Base-by-base conservation (phyloP, 2,329 filamentous ascomycete genomes). In the Sclerotinia borealis region DNA sequence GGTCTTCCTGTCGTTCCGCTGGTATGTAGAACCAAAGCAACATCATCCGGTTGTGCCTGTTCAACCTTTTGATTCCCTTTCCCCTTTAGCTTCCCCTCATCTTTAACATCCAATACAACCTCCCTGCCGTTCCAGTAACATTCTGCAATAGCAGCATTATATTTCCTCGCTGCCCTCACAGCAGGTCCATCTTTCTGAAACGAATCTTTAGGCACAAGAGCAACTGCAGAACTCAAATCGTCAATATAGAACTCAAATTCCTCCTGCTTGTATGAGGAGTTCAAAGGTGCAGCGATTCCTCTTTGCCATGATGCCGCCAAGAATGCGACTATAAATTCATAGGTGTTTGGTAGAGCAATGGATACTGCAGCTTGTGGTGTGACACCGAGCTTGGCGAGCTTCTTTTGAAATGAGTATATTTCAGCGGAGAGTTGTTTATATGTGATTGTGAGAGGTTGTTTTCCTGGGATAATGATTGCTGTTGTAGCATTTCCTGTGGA, bases 221-320 rank as follows among this genome's bases (percentile, higher is more conserved):
- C 84, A 64, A 96, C 79, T 39, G 88, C 88, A 6, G 91, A 93
- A 73, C 87, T 90, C 70, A 96, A 81, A 74, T 96, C 91, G 68
- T 92, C 88, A 72, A 96, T 93, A 77, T 95, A 96, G 77, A 96
- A 96, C 75, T 95, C 91, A 75, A 93, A 95, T 76, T 96, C 91
- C 63, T 87, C 87, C 77, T 95, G 90, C 79, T 93, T 96, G 80
- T 96, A 96, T 50, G 87, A 88, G 47, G 91, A 86, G 76, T 96
- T 96, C 68, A 96, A 79, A n/a, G 91, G 92, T 3, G 92, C 92
- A 9, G 91, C 91, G 69, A 95, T 88, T 36, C 82, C 90, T 71
- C 92, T 84, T 79, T 95, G 91, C 85, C 88, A 92, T n/a, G 90
- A 85, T 22, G 87, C 83, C n/a, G 91, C 91, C 50, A 96, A 83